Evolutionary conservation across 106 monocot genomes (phyloP).

Genomic region (Dendrobium huoshanense): DNA sequence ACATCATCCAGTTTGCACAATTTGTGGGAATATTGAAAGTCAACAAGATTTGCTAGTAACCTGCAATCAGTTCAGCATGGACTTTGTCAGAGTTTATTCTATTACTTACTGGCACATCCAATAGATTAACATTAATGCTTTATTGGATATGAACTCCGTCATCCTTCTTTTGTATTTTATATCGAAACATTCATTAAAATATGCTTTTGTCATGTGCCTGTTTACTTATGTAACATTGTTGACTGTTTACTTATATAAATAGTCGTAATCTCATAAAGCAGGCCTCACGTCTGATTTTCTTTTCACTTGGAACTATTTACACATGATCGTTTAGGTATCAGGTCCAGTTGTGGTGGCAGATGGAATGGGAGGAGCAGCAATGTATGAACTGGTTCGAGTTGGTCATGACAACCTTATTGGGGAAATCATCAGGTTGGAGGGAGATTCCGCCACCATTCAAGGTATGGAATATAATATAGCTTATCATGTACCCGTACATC

Average conservation of each 20-base stretch:
- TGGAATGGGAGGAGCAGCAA: conserved; percentile 99
- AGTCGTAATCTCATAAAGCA: background rate
- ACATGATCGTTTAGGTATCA: conserved; percentile 52
- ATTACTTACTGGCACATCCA: background rate
- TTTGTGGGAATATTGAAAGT: background rate
- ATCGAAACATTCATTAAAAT: background rate
- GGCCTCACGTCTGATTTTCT: background rate
- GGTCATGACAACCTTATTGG: conserved; percentile 98
- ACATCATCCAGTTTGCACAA: too few relatives aligned
- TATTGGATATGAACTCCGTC: background rate
- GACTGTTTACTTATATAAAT: background rate
- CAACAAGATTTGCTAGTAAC: background rate
- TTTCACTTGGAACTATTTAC: background rate
- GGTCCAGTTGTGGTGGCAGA: conserved; percentile 99
- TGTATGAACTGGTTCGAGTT: conserved; percentile 98
- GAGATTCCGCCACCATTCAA: conserved; percentile 98
- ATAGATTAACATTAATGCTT: background rate
- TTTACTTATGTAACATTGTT: background rate
- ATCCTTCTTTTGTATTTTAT: background rate
- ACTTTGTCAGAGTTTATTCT: too few relatives aligned
- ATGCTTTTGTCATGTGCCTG: background rate
- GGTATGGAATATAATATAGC: conserved; percentile 19
- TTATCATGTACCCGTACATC: background rate
- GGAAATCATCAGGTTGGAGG: conserved; percentile 96
- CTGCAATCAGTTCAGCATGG: background rate